These are phyloP conservation scores for Sphenostylis stenocarpa DNA, from an alignment of 306 rosid species.

Conservation along the genomic window DNA sequence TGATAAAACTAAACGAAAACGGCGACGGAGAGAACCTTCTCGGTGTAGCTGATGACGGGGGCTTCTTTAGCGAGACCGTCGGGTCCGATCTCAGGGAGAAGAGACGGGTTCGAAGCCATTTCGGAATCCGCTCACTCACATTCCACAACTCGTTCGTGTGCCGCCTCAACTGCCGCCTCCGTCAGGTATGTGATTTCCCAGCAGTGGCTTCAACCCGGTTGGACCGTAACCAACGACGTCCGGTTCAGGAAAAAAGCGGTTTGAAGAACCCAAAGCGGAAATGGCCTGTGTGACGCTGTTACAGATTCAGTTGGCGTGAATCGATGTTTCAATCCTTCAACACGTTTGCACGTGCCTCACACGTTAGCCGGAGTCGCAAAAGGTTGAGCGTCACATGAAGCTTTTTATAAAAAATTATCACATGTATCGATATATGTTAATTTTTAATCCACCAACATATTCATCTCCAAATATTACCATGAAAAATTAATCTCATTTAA, in stretches of 20 bases:
- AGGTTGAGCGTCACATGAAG: too few relatives aligned
- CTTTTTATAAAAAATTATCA: too few relatives aligned
- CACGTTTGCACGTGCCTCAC: slow-evolving; percentile 20
- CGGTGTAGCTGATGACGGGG: slow-evolving; percentile 80
- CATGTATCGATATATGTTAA: too few relatives aligned
- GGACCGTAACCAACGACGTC: slow-evolving; percentile 28
- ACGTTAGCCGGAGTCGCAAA: background rate
- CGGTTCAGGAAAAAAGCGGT: slow-evolving; percentile 24
- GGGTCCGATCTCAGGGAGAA: slow-evolving; percentile 82
- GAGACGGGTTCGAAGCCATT: slow-evolving; percentile 71
- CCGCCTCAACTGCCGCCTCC: background rate
- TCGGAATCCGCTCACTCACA: slow-evolving; percentile 10
- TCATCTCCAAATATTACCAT: too few relatives aligned
- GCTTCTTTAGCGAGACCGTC: slow-evolving; percentile 85
- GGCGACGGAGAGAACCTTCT: slow-evolving; percentile 51
- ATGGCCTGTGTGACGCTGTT: background rate
- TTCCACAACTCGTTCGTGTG: background rate
- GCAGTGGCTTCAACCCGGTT: slow-evolving; percentile 22
- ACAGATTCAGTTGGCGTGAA: background rate
- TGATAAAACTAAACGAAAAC: background rate
- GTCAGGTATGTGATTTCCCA: background rate
- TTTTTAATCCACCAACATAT: too few relatives aligned
- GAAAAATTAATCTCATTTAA: too few relatives aligned
- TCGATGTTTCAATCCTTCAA: slow-evolving; percentile 12
- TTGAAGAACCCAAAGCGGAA: slow-evolving; percentile 24